These are phyloP conservation scores for Ophiostoma himal-ulmi DNA, from an alignment of 2,329 filamentous ascomycete species.

Conservation along the genomic window DNA sequence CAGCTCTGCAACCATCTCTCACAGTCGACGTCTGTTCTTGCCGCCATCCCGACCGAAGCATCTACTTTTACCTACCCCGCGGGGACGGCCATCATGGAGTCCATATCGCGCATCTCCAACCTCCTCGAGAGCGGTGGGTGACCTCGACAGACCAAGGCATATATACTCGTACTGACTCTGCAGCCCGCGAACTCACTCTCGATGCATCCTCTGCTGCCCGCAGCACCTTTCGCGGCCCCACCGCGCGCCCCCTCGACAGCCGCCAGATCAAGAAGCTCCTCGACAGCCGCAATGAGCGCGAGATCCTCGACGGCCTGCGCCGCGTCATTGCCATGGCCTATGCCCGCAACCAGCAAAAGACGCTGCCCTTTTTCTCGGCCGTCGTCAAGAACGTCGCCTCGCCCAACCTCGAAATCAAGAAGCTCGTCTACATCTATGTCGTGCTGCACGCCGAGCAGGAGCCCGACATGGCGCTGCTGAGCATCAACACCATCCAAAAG, in stretches of 20 bases:
- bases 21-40: neutral
- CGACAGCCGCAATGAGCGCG: conserved; percentile 87
- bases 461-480: conserved; percentile 88
- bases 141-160: neutral
- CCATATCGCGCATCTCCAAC: conserved; percentile 86
- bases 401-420: conserved; percentile 90
- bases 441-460: conserved; percentile 95
- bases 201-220: conserved; percentile 90
- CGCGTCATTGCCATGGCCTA: conserved; percentile 97
- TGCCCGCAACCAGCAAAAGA: conserved; percentile 58
- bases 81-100: conserved; percentile 69
- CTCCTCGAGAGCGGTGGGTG: conserved; percentile 85
- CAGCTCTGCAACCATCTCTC: neutral
- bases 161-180: neutral
- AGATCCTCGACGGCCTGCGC: conserved; percentile 85
- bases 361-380: conserved; percentile 89
- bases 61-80: neutral
- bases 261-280: conserved; percentile 88
- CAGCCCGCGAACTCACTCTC: conserved; percentile 92
- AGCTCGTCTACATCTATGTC: conserved; percentile 97
- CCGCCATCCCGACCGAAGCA: neutral
- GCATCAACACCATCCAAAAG: conserved; percentile 98
- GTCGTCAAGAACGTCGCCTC: conserved; percentile 97
- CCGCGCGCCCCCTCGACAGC: conserved; percentile 60
- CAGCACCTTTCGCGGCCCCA: conserved; percentile 52